Percentiles rank a stretch among this genome's conserved stretches.
phyloP scores from a whole-genome alignment of 177 flowering plant genomes.

The Telopea speciosissima region DNA sequence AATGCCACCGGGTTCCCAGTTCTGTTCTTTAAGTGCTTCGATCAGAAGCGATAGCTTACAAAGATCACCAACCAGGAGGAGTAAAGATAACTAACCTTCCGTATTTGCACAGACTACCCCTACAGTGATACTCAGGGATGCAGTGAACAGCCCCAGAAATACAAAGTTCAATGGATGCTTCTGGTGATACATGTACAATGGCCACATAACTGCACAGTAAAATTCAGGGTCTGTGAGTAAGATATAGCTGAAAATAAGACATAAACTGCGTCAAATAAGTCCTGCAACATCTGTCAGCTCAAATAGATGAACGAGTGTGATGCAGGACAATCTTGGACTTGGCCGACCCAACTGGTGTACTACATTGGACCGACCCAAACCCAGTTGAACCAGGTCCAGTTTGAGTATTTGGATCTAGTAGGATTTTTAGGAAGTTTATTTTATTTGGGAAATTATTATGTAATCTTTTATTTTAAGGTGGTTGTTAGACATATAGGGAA shows the following conservation, averaged over 20 bases:
- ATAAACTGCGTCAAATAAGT: no score
- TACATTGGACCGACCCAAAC: no score
- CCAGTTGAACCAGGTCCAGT: no score
- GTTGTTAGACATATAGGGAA: no score
- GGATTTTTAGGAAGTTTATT: no score
- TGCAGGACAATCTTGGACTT: no score
- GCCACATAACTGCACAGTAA: slow-evolving; percentile 74
- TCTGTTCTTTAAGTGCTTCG: no score
- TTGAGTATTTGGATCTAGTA: no score
- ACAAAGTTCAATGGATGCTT: slow-evolving; percentile 87
- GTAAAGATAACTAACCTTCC: slow-evolving; percentile 47
- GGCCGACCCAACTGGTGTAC: no score
- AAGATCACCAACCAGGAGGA: not conserved
- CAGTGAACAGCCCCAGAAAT: slow-evolving; percentile 87
- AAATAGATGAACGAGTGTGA: not conserved
- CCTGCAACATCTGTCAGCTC: not conserved
- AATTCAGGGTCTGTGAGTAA: slow-evolving; percentile 8
- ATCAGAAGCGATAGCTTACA: not conserved
- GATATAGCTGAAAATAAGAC: not conserved
- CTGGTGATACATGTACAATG: slow-evolving; percentile 80
- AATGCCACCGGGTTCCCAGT: no score
- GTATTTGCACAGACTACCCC: slow-evolving; percentile 91
- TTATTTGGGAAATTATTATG: no score
- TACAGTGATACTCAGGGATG: slow-evolving; percentile 66
- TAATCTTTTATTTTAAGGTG: no score